Percentiles rank a stretch among this genome's conserved stretches.
phyloP scores from a whole-genome alignment of 305 asterid genomes.

The Salvia sclarea region DNA sequence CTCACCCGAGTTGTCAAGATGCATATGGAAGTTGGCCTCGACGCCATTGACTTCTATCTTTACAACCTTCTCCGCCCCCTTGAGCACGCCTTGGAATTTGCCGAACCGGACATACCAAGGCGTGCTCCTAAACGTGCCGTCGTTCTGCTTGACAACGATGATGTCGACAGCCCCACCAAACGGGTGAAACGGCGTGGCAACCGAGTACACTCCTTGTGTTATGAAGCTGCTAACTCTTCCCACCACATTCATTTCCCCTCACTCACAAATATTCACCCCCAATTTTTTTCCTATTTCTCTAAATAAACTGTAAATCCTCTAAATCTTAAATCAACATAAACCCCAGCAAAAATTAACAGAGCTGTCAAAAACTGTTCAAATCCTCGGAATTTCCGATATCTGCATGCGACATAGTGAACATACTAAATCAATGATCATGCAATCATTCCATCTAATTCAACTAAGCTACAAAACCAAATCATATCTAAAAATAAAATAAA shows the following conservation, averaged over 20 bases:
- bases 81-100: slow-evolving; percentile 86
- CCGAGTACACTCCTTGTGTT: slow-evolving; percentile 80
- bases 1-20: slow-evolving; percentile 86
- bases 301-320: slow-evolving; percentile 10
- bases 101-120: slow-evolving; percentile 97
- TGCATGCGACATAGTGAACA: slow-evolving; percentile 52
- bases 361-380: slow-evolving; percentile 23
- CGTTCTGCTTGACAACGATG: slow-evolving; percentile 75
- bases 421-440: slow-evolving; percentile 37
- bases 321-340: slow-evolving; percentile 30
- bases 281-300: background rate
- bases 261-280: slow-evolving; percentile 28
- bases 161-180: slow-evolving; percentile 97
- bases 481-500: background rate
- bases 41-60: slow-evolving; percentile 82
- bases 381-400: slow-evolving; percentile 40
- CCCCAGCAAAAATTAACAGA: slow-evolving; percentile 26
- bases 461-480: slow-evolving; percentile 13
- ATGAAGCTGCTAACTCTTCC: slow-evolving; percentile 76
- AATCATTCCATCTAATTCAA: slow-evolving; percentile 2
- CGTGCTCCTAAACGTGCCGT: slow-evolving; percentile 75
- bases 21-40: slow-evolving; percentile 78
- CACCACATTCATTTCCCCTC: slow-evolving; percentile 72
- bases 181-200: slow-evolving; percentile 95
- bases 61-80: slow-evolving; percentile 84